phyloP scores from a whole-genome alignment of 2,329 filamentous ascomycete species.

The Basipetospora chlamydospora region DNA sequence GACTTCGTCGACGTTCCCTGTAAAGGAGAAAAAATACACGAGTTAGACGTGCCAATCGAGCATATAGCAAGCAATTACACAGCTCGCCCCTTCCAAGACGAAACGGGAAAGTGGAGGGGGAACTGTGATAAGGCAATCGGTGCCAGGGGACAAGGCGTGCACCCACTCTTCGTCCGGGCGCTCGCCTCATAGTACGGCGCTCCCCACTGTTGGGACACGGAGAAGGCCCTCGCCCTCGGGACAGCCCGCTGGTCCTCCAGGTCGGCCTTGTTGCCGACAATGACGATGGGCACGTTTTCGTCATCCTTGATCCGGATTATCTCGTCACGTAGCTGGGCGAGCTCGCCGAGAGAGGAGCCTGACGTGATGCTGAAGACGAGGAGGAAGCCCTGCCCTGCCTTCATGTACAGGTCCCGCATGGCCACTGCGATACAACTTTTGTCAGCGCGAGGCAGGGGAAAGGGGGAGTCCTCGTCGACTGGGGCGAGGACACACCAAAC shows the following conservation, averaged over 20 bases:
- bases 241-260: conserved; percentile 75
- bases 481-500: conserved; percentile 50
- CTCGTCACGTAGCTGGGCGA: conserved; percentile 70
- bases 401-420: conserved; percentile 80
- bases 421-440: conserved; percentile 27
- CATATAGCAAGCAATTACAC: too few relatives aligned
- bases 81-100: too few relatives aligned
- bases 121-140: too few relatives aligned
- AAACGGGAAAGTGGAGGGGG: too few relatives aligned
- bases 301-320: conserved; percentile 87
- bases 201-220: conserved; percentile 75
- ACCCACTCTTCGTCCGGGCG: conserved; percentile 56
- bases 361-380: conserved; percentile 88
- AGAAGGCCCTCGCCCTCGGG: conserved; percentile 64
- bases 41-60: too few relatives aligned
- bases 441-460: conserved; percentile 8
- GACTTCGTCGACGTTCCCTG: conserved; percentile 77
- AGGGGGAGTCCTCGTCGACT: conserved; percentile 4
- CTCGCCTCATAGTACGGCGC: conserved; percentile 87
- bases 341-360: conserved; percentile 65
- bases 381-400: conserved; percentile 80
- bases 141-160: conserved; percentile 2
- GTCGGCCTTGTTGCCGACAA: conserved; percentile 86
- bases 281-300: conserved; percentile 71
- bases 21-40: background rate